Percentiles rank a stretch among this genome's conserved stretches.
phyloP scores from a whole-genome alignment of 1,284 basidiomycete species.

The Cryptococcus neoformans region DNA sequence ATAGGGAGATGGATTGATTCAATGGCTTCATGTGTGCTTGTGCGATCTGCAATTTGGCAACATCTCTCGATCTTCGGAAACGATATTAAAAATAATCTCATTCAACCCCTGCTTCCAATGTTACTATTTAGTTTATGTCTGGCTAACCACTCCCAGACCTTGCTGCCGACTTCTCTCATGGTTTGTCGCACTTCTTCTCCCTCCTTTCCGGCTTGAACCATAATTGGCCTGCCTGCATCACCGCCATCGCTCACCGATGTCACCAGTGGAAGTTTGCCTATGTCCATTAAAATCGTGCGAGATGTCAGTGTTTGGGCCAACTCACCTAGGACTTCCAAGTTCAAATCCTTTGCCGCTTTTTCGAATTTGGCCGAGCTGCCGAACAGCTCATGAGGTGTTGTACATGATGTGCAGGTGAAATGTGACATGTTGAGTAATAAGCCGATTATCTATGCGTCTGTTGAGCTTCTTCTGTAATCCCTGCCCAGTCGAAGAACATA shows the following conservation, averaged over 20 bases:
- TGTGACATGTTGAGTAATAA: constrained; percentile 88
- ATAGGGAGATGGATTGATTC: constrained; percentile 16
- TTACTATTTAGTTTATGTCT: constrained; percentile 3
- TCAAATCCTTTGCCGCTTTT: constrained; percentile 60
- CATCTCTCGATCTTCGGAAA: neutral
- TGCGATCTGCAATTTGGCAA: neutral
- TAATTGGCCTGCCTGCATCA: constrained; percentile 63
- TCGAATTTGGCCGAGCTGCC: constrained; percentile 68
- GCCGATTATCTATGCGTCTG: constrained; percentile 67
- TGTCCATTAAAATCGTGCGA: neutral
- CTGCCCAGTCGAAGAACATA: constrained; percentile 38
- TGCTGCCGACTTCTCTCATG: constrained; percentile 34
- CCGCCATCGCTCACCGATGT: constrained; percentile 70
- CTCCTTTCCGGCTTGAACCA: constrained; percentile 41
- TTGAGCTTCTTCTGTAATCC: neutral
- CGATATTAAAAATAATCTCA: neutral
- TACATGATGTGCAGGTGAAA: constrained; percentile 74
- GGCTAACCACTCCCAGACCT: constrained; percentile 43
- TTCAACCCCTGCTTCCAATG: constrained; percentile 25
- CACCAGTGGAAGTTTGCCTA: constrained; percentile 69
- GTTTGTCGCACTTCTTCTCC: constrained; percentile 38
- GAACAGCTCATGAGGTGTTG: constrained; percentile 70
- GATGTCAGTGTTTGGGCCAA: neutral
- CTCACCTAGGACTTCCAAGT: constrained; percentile 67
- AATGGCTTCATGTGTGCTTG: neutral